phyloP scores from a whole-genome alignment of 2,329 filamentous ascomycete species.

The Xylariaceae sp. region DNA sequence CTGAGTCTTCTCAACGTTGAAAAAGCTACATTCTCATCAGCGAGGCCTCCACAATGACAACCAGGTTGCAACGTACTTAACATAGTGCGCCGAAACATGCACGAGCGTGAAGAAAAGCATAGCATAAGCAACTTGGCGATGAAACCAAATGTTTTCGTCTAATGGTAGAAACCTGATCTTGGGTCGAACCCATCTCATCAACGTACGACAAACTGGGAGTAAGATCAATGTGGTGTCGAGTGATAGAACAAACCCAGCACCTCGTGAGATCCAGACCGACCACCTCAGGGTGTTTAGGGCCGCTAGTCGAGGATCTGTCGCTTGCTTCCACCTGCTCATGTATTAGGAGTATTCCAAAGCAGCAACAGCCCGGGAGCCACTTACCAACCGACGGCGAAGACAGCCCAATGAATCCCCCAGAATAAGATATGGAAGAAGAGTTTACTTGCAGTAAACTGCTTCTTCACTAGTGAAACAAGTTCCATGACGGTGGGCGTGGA shows the following conservation, averaged over 20 bases:
- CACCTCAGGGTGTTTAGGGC: constrained; percentile 74
- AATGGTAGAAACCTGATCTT: constrained; percentile 84
- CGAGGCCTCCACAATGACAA: neutral
- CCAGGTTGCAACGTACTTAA: constrained; percentile 62
- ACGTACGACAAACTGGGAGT: constrained; percentile 88
- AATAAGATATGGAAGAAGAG: constrained; percentile 76
- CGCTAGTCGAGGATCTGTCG: constrained; percentile 59
- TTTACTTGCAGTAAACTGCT: constrained; percentile 66
- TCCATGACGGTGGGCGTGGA: constrained; percentile 36
- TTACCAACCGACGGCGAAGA: constrained; percentile 86
- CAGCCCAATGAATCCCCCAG: constrained; percentile 68
- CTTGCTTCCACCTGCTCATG: constrained; percentile 69
- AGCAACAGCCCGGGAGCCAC: constrained; percentile 27
- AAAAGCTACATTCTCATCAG: constrained; percentile 60
- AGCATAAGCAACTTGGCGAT: constrained; percentile 87
- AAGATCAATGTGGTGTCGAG: constrained; percentile 84
- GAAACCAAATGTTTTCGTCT: constrained; percentile 97
- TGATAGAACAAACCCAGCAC: constrained; percentile 78
- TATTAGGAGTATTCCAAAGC: constrained; percentile 6
- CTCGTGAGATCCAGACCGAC: constrained; percentile 95
- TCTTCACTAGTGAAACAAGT: constrained; percentile 42
- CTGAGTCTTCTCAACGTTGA: constrained; percentile 83
- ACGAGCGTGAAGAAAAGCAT: constrained; percentile 75
- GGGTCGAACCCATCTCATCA: constrained; percentile 78
- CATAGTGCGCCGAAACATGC: constrained; percentile 79